Evolutionary conservation across 148 eudicot species (phyloP), one percentile per base, ranked within the genome.

Genomic region (Rhododendron molle): DNA sequence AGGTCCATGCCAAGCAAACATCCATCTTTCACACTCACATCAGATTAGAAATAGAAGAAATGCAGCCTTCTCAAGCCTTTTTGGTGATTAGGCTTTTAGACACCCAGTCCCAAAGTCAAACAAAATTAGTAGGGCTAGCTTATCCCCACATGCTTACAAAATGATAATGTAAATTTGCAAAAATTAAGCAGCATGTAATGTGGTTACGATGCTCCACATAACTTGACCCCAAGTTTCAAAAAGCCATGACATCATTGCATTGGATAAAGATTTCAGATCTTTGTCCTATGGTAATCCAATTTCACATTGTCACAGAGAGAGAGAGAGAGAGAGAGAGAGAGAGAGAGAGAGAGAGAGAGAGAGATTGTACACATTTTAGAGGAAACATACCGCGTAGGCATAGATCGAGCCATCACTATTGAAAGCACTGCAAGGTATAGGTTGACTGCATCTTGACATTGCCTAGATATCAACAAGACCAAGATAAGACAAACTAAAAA

Each of bases 351-450:
- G n/a, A n/a, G n/a, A n/a, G n/a, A n/a, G n/a, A n/a, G n/a, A n/a
- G n/a, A n/a, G n/a, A n/a, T n/a, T n/a, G n/a, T n/a, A 74, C 73
- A 83, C 78, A 83, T 71, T 28, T 83, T 32, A 83, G 58, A 74
- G 16, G 56, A 86, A 21, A 87, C 93, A 78, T 90, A 96, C 98
- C 94, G 99, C 49, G 78, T 96, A 96, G 21, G 99, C 98, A 88
- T 38, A 96, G 60, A 96, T 86, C 7, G 96, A 94, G 71, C 99
- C 99, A 85, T 96, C 99, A 86, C 88, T 89, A 92, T 94, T 96
- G 91, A 96, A 96, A 62, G 94, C 60, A 87, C 96, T 92, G 86
- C 94, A 92, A 58, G 98, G 93, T 84, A 95, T 94, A 34, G 99
- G 96, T 60, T 96, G 97, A 78, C 83, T 92, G 97, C 98, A 94